phyloP scores from a whole-genome alignment of 208 protist genomes.

The Leishmania arabica region DNA sequence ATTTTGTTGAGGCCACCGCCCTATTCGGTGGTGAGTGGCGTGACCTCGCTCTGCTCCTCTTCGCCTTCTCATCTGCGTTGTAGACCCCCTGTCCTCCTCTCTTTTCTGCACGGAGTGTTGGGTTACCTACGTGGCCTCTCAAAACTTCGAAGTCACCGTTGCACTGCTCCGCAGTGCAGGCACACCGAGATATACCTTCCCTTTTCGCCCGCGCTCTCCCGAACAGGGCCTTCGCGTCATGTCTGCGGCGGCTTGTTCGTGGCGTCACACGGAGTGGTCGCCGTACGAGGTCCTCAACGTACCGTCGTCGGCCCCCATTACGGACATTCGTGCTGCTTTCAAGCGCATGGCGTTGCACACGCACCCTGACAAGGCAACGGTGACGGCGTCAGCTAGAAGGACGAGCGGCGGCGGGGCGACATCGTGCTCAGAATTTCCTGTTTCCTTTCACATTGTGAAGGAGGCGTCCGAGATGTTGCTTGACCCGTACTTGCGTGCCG shows the following conservation, averaged over 20 bases:
- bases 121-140: background rate
- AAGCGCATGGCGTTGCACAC: conserved; percentile 61
- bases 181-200: background rate
- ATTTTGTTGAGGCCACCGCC: background rate
- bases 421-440: background rate
- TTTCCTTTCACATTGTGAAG: conserved; percentile 61
- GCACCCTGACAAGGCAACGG: conserved; percentile 71
- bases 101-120: background rate
- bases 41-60: background rate
- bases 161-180: background rate
- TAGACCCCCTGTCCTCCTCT: background rate
- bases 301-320: conserved; percentile 30
- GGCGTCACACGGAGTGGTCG: conserved; percentile 39
- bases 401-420: background rate
- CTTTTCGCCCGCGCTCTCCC: background rate
- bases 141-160: background rate
- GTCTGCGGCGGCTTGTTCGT: conserved; percentile 7
- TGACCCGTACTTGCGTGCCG: conserved; percentile 51
- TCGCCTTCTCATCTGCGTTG: no score
- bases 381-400: background rate
- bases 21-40: background rate
- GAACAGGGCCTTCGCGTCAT: background rate
- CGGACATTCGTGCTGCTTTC: conserved; percentile 70
- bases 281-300: conserved; percentile 72
- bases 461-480: conserved; percentile 72